Conservation (phyloP, 441 rosid species). For the Hura crepitans region DNA sequence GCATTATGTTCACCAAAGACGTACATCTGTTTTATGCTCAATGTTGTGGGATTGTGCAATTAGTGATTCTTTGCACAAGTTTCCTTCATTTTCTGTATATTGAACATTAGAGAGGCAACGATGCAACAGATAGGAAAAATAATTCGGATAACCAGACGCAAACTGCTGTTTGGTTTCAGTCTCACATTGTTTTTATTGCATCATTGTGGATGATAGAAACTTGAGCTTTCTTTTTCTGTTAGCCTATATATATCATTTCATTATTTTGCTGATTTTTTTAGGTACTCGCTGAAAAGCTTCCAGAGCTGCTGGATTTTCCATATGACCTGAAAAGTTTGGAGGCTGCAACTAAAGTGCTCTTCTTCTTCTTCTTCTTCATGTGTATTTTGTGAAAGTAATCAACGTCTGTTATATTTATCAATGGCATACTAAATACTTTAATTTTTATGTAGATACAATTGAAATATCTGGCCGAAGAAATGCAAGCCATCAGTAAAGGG, state of each 20-base stretch:
- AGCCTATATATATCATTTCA: neutral
- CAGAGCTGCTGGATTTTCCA: slow-evolving; percentile 69
- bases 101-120: neutral
- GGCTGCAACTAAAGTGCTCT: slow-evolving; percentile 64
- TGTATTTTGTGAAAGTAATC: neutral
- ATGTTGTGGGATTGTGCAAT: no score
- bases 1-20: neutral
- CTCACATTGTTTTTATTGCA: neutral
- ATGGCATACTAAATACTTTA: neutral
- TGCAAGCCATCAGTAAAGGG: slow-evolving; percentile 96
- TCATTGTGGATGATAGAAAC: neutral
- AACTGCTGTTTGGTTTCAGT: neutral
- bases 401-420: neutral
- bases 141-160: neutral
- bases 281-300: slow-evolving; percentile 81
- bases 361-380: slow-evolving; percentile 6
- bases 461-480: slow-evolving; percentile 91
- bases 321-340: slow-evolving; percentile 63
- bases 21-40: neutral
- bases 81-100: neutral
- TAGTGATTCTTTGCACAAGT: neutral
- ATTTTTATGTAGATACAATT: slow-evolving; percentile 61
- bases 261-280: slow-evolving; percentile 21
- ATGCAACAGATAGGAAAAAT: neutral
- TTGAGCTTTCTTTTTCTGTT: slow-evolving; percentile 5